Evolutionary conservation across 495 filamentous ascomycete species (phyloP), one percentile per base, ranked within the genome.

Genomic region (Penicillium diatomitis): DNA sequence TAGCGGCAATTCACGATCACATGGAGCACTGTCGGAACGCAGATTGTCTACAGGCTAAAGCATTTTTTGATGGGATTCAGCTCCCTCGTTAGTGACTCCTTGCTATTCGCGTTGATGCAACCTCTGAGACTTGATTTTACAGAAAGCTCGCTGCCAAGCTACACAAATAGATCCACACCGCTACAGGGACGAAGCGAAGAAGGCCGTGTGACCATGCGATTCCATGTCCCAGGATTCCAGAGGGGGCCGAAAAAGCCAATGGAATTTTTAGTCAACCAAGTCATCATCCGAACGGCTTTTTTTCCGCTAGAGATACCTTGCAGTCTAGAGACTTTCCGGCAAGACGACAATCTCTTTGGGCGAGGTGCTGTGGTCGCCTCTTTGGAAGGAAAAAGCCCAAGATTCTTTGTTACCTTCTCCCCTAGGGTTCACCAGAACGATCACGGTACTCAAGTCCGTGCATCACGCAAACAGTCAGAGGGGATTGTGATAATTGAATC

Each of bases 341-440:
- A 46, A 45, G 48, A 50, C 48, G 41, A 50, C 33, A 46, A 28
- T 31, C 41, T 50, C 33, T 40, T 40, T 32, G 48, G 48, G 12
- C 48, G 41, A 50, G 48, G 48, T 46, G 48, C 41, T 50, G 6
- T 50, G 29, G 34, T 45, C n/a, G n/a, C 46, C 48, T 37, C 20
- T 44, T 34, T 28, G 29, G 30, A 46, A 39, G 7, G 48, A 50
- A 28, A 38, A 38, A 32, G 46, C 48, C 42, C 35, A 50, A 39
- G 34, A 44, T 50, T n/a, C 27, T 50, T 50, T 27, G 41, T 45
- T 12, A 50, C 41, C n/a, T 50, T 50, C 29, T 44, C 42, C 6
- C 35, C 48, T 45, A 40, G 40, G 39, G 34, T 27, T 39, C 33
- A 3, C 27, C 8, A 12, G 4, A 29, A 49, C 7, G 38, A 49